Evolutionary conservation across 768 basidiomycete genomes (phyloP), one percentile per base, ranked within the genome.

Genomic region (Cyclocybe cylindracea): DNA sequence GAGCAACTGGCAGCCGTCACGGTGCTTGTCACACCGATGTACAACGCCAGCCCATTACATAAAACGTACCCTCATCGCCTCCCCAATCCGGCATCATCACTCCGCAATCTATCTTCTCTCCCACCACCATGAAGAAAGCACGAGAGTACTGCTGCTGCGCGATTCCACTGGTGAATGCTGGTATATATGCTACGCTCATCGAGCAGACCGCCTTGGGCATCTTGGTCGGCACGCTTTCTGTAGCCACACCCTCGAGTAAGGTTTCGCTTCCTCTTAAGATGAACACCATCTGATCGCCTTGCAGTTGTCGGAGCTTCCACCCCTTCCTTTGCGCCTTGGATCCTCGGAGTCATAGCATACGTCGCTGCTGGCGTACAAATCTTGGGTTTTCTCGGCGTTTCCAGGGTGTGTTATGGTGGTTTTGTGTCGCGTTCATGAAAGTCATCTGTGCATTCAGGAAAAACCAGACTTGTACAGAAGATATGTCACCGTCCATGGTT

Each of bases 141-240:
- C 82, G 91, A 73, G 86, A 92, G 44, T 95, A 94, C 65, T 97
- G 94, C 64, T 97, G 94, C 68, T 92, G 90, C 62, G 94, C 94
- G 39, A 87, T 98, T 53, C 95, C 95, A 7, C 71, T 94, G 44
- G 76, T 94, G 56, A 96, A 99, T 73, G 79, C 84, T 54, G 97
- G 97, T 32, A 90, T 98, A 47, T 98, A 97, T 61, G 68, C 82
- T 14, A 81, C 88, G 29, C 68, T 98, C 44, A 66, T 74, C 0
- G 91, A 96, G 66, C 94, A 97, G 70, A 77, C 91, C 39, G 72
- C 81, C 11, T 65, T 86, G 14, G 85, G 81, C 4, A 62, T 91
- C 55, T 54, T 87, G 11, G 80, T 85, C 8, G 94, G 87, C 14
- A 83, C 85, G 3, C 77, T 96, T 24, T 78, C 89, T 9, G 60